Evolutionary conservation across 2,329 filamentous ascomycete species (phyloP).

Genomic region (Aureobasidium sp.): DNA sequence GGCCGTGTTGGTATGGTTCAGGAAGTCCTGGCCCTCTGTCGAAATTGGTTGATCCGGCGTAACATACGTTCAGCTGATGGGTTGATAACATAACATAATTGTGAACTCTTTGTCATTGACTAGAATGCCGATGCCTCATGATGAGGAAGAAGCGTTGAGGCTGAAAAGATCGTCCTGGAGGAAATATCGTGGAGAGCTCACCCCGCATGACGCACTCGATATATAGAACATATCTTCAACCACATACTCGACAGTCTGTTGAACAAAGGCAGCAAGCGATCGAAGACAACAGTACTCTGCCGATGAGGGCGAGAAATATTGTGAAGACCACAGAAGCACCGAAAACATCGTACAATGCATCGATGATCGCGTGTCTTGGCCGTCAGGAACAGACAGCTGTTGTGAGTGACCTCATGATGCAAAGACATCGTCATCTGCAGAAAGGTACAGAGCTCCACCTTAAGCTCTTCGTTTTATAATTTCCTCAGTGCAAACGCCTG

Average conservation of each 20-base stretch:
- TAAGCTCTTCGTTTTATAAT: conserved; percentile 3
- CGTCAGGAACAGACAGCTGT: conserved; percentile 11
- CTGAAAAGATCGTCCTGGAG: background rate
- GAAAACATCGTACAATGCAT: background rate
- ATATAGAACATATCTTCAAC: background rate
- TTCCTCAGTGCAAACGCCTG: background rate
- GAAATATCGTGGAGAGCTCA: background rate
- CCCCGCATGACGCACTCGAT: conserved; percentile 8
- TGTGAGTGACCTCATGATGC: background rate
- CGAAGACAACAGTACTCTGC: background rate
- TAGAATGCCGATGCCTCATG: background rate
- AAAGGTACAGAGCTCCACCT: conserved; percentile 4
- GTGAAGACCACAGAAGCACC: background rate
- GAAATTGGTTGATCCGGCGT: background rate
- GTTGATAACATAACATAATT: background rate
- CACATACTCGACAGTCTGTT: background rate
- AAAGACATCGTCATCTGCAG: conserved; percentile 5
- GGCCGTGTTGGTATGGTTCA: background rate
- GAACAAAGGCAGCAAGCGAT: background rate
- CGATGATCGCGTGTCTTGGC: conserved; percentile 5
- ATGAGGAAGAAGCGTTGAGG: background rate
- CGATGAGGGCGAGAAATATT: background rate
- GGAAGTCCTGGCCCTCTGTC: too few relatives aligned
- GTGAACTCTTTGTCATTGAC: background rate
- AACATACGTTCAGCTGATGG: background rate